A percentile compares a stretch with the other conserved stretches of the same genome.
Conservation (phyloP, 1,284 basidiomycete species). For the Sphagnurus paluster region DNA sequence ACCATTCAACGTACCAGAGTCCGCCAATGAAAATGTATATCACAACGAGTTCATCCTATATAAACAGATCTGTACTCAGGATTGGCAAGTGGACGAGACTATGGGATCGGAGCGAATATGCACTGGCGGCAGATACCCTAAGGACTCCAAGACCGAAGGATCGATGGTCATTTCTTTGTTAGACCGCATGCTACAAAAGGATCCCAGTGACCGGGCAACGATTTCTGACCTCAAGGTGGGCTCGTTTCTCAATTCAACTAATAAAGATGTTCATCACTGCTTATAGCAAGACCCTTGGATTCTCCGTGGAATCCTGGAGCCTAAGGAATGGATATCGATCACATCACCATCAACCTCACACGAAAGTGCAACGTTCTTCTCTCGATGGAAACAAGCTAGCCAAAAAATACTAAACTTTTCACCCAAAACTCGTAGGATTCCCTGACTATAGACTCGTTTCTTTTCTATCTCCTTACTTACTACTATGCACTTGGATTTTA, state of each 20-base stretch:
- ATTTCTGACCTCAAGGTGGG: slow-evolving; percentile 78
- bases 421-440: slow-evolving; percentile 7
- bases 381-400: slow-evolving; percentile 20
- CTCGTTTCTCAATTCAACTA: slow-evolving; percentile 1
- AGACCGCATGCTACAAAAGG: slow-evolving; percentile 75
- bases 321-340: slow-evolving; percentile 74
- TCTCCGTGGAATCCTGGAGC: slow-evolving; percentile 69
- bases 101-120: slow-evolving; percentile 77
- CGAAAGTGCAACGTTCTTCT: slow-evolving; percentile 7
- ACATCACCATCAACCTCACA: slow-evolving; percentile 47
- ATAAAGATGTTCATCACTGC: too few species aligned
- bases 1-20: slow-evolving; percentile 35
- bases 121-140: slow-evolving; percentile 59
- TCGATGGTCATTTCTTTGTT: slow-evolving; percentile 66
- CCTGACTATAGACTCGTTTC: not conserved
- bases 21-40: slow-evolving; percentile 45
- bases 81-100: slow-evolving; percentile 69
- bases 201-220: slow-evolving; percentile 69
- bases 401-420: slow-evolving; percentile 17
- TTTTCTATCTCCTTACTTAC: not conserved
- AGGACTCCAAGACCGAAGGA: slow-evolving; percentile 45
- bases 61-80: slow-evolving; percentile 77
- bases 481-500: not conserved
- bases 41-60: slow-evolving; percentile 79
- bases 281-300: slow-evolving; percentile 77